Percentiles rank a stretch among this genome's conserved stretches.
These are phyloP conservation scores for Austroboletus novae-zelandiae DNA, from an alignment of 1,284 basidiomycete species.

Conservation along the genomic window DNA sequence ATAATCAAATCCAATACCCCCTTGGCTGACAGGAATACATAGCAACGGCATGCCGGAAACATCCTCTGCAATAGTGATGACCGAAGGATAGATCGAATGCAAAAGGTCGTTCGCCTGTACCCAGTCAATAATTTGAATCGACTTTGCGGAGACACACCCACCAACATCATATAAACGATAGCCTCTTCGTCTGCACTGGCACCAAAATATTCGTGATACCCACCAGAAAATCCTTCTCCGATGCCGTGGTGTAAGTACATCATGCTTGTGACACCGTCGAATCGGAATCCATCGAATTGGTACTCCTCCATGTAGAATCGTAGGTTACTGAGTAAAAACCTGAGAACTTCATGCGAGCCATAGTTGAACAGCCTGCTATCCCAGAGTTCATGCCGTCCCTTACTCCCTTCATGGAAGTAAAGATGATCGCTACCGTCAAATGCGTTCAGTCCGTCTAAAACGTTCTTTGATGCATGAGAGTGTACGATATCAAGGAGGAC, in stretches of 20 bases:
- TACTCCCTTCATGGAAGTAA: conserved; percentile 93
- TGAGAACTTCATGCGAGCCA: conserved; percentile 87
- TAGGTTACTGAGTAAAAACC: conserved; percentile 93
- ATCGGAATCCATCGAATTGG: conserved; percentile 95
- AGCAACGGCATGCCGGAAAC: conserved; percentile 98
- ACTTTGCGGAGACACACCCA: conserved; percentile 40
- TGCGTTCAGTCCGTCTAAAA: conserved; percentile 91
- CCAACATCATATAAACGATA: conserved; percentile 95
- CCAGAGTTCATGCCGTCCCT: conserved; percentile 95
- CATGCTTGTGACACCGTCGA: conserved; percentile 99
- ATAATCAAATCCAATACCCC: conserved; percentile 97
- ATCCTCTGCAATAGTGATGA: conserved; percentile 95
- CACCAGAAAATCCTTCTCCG: conserved; percentile 95
- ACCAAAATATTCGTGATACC: conserved; percentile 98
- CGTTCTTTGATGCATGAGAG: conserved; percentile 98
- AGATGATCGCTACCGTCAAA: conserved; percentile 96
- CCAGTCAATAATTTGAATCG: conserved; percentile 8
- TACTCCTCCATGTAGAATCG: conserved; percentile 96
- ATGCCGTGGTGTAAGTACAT: conserved; percentile 98
- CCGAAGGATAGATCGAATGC: conserved; percentile 76
- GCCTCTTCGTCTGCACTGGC: conserved; percentile 82
- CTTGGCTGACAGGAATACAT: conserved; percentile 74
- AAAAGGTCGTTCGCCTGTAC: conserved; percentile 87
- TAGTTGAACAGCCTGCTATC: conserved; percentile 98
- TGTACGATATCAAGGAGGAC: conserved; percentile 97